Conservation (phyloP, 2,329 filamentous ascomycete genomes). For the Epichloe sibirici region DNA sequence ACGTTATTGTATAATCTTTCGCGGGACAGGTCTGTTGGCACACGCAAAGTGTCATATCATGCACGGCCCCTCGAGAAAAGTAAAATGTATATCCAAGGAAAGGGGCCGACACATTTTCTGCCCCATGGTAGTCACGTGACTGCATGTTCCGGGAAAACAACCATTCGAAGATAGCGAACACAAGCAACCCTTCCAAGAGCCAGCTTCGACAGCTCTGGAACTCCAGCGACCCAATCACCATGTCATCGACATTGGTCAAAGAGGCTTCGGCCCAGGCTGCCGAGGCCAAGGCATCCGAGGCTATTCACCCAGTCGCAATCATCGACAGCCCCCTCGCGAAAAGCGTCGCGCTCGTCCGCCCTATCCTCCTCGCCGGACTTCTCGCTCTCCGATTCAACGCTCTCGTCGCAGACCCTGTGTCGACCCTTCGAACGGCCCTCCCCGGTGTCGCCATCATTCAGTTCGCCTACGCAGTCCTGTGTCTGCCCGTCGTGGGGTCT, state of each 20-base stretch:
- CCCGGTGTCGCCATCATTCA: slow-evolving; percentile 54
- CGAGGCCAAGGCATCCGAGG: slow-evolving; percentile 17
- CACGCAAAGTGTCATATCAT: too few relatives aligned
- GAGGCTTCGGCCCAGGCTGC: slow-evolving; percentile 16
- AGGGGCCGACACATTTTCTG: neutral
- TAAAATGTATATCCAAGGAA: too few relatives aligned
- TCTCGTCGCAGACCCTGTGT: slow-evolving; percentile 58
- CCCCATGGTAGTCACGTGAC: neutral
- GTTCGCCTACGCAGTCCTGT: slow-evolving; percentile 46
- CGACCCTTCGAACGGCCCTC: slow-evolving; percentile 48
- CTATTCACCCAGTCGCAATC: slow-evolving; percentile 25
- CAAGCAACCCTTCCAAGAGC: neutral
- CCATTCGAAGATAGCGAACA: too few relatives aligned
- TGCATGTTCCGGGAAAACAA: neutral
- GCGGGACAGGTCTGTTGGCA: too few relatives aligned
- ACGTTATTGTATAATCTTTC: too few relatives aligned
- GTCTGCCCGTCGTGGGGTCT: slow-evolving; percentile 49
- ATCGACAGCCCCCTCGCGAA: slow-evolving; percentile 26
- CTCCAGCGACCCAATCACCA: slow-evolving; percentile 24
- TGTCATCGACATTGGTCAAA: slow-evolving; percentile 25
- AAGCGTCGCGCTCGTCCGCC: slow-evolving; percentile 54
- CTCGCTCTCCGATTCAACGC: slow-evolving; percentile 51
- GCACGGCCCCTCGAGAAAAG: too few relatives aligned
- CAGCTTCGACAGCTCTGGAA: slow-evolving; percentile 3
- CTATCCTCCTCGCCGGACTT: slow-evolving; percentile 51